Base-by-base conservation (phyloP, 106 monocot species). In the Narthecium ossifragum region DNA sequence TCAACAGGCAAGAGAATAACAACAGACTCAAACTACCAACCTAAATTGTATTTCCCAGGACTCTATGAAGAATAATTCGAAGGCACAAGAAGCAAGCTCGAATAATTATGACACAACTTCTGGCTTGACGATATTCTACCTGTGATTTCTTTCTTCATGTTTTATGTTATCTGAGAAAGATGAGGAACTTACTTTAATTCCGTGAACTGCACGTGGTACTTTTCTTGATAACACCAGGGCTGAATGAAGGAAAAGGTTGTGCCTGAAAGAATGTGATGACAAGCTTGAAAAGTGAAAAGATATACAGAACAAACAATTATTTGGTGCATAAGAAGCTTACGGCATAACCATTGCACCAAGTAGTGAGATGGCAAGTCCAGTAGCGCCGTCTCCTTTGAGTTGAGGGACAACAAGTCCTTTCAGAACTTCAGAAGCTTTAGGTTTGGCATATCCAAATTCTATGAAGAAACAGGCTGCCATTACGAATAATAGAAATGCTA, bases 301-400 rank as follows among this genome's bases (percentile, higher is more conserved):
- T 46, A 53, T 32, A 24, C 53, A 4, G 46, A 50, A 22, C 33
- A 61, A 37, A 57, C 46, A 50, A 71, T 7, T 21, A 21, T 6
- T 38, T 28, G 33, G 57, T 13, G 1, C 23, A 48, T 26, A 54
- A 54, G 37, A 76, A 60, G 54, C 93, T 69, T 83, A 94, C 89
- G 93, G 93, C 93, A 94, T 94, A 77, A 94, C 93, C 93, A 94
- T 89, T 29, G 93, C 93, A 61, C 93, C 93, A 67, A 94, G 85
- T 24, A 94, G 71, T 20, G 93, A 89, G 25, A 94, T 94, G 61
- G 93, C 93, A 58, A 94, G 73, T 8, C 76, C 93, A 46, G 89
- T 94, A 60, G 89, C 89, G 30, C 93, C 93, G 80, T 74, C 79
- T 83, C 93, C 93, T 61, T 85, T 94, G 17, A 94, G 89, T 64